phyloP scores from a whole-genome alignment of 306 rosid genomes.

The Inga leiocalycina region DNA sequence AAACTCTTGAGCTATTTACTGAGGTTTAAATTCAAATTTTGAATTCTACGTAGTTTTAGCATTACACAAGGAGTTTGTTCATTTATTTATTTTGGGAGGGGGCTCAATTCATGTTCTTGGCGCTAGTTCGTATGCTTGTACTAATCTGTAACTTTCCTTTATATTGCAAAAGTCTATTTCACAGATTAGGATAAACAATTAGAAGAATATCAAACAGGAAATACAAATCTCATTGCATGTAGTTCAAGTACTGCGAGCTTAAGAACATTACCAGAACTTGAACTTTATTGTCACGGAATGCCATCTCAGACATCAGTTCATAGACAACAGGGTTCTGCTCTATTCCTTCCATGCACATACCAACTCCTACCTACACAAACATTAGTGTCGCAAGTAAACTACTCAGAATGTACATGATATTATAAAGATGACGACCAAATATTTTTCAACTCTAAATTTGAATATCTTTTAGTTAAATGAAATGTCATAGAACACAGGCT shows the following conservation, averaged over 20 bases:
- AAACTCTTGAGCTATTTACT: not conserved
- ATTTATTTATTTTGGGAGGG: not conserved
- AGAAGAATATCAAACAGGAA: slow-evolving; percentile 13
- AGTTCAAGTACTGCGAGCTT: slow-evolving; percentile 2
- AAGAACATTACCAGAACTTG: slow-evolving; percentile 57
- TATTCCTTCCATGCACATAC: slow-evolving; percentile 99
- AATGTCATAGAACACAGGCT: slow-evolving; percentile 7
- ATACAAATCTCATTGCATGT: not conserved
- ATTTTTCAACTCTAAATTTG: slow-evolving; percentile 14
- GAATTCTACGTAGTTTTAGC: not conserved
- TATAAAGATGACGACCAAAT: not conserved
- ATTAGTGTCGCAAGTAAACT: slow-evolving; percentile 8
- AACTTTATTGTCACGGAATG: slow-evolving; percentile 76
- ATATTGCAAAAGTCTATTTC: not conserved
- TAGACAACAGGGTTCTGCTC: slow-evolving; percentile 89
- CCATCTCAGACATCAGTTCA: slow-evolving; percentile 94
- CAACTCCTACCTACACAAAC: slow-evolving; percentile 81
- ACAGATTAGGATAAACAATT: not conserved
- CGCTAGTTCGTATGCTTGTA: slow-evolving; percentile 1
- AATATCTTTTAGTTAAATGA: slow-evolving; percentile 17
- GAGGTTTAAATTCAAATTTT: not conserved
- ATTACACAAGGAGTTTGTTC: not conserved
- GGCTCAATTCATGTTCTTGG: not conserved
- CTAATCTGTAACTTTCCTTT: not conserved
- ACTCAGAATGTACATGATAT: slow-evolving; percentile 15